phyloP scores from a whole-genome alignment of 495 filamentous ascomycete species.

The Aspergillus homomorphus region DNA sequence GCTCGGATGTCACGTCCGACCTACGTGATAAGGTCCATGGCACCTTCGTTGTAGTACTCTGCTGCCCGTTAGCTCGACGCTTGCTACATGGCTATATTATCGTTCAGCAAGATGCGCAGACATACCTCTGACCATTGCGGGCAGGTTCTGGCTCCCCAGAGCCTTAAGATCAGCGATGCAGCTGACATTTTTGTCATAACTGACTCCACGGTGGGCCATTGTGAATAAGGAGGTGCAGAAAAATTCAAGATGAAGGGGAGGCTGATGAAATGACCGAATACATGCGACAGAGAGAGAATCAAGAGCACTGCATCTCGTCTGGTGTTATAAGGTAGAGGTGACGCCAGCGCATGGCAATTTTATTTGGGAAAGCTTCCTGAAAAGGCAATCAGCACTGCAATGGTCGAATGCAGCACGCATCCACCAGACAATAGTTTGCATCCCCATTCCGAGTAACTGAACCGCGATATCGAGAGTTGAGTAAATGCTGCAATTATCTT shows the following conservation, averaged over 20 bases:
- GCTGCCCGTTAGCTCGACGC: slow-evolving; percentile 1
- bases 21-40: slow-evolving; percentile 39
- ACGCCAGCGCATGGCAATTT: no score
- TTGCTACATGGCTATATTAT: neutral
- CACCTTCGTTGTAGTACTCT: slow-evolving; percentile 53
- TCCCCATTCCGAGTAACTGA: no score
- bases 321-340: no score
- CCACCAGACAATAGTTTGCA: no score
- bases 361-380: no score
- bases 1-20: slow-evolving; percentile 6
- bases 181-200: slow-evolving; percentile 31
- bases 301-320: no score
- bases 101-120: neutral
- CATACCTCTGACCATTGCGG: slow-evolving; percentile 30
- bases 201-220: slow-evolving; percentile 35
- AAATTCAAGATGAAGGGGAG: neutral
- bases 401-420: no score
- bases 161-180: slow-evolving; percentile 36
- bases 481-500: no score
- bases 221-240: neutral
- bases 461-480: no score
- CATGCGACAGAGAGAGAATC: neutral
- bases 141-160: slow-evolving; percentile 25
- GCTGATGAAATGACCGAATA: neutral
- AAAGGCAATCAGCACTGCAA: no score